Conservation (phyloP, 371 early-diverging fungal species). For the Modicella reniformis region DNA sequence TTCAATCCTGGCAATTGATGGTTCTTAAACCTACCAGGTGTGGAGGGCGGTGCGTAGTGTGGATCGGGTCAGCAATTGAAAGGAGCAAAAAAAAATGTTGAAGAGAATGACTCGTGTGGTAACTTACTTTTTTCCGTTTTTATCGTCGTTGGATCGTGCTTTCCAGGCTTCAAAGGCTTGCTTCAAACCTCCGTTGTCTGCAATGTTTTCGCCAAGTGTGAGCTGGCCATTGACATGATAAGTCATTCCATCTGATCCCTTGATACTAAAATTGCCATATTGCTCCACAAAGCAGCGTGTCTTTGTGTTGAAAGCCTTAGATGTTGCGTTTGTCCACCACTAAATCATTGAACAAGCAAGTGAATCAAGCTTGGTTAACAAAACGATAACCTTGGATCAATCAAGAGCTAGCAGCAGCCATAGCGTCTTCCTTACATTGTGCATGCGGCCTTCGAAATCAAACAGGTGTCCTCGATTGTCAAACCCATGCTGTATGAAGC, state of each 20-base stretch:
- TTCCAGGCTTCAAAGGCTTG: constrained; percentile 30
- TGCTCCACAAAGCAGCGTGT: constrained; percentile 71
- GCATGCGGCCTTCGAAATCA: constrained; percentile 57
- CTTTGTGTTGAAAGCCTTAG: constrained; percentile 58
- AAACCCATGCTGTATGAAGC: constrained; percentile 60
- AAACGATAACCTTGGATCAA: background rate
- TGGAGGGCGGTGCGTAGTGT: no score
- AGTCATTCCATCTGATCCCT: constrained; percentile 30
- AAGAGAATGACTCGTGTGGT: background rate
- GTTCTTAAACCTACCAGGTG: constrained; percentile 34
- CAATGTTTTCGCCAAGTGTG: constrained; percentile 75
- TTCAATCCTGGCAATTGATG: constrained; percentile 63
- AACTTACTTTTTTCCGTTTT: constrained; percentile 9
- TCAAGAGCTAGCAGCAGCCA: background rate
- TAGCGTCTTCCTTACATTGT: constrained; percentile 33
- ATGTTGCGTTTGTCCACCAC: constrained; percentile 74
- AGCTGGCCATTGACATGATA: constrained; percentile 62
- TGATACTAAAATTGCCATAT: constrained; percentile 62
- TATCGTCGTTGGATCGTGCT: constrained; percentile 19
- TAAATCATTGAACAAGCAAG: constrained; percentile 23
- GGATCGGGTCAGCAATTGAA: no score
- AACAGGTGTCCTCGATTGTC: constrained; percentile 67
- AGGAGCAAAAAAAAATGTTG: background rate
- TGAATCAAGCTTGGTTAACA: background rate
- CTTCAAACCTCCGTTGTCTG: constrained; percentile 71